A percentile compares a stretch with the other conserved stretches of the same genome.
phyloP scores from a whole-genome alignment of 805 yeast species.

The Clavispora asparagi region DNA sequence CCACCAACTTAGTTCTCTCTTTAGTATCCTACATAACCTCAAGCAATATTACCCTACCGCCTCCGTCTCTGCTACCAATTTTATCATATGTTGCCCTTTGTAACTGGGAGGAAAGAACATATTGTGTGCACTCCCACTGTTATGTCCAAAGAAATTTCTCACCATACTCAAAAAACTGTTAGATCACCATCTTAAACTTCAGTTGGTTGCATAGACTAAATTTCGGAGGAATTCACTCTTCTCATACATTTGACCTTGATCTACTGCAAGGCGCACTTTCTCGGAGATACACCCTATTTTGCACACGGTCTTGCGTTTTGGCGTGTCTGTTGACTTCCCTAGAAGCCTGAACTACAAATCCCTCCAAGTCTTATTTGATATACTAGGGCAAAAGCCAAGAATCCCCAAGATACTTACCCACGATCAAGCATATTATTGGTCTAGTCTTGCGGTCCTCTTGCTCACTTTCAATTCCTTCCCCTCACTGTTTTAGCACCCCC shows the following conservation, averaged over 20 bases:
- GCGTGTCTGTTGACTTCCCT: neutral
- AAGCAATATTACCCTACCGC: neutral
- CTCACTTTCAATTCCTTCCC: neutral
- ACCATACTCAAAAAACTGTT: constrained; percentile 2
- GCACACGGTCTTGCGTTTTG: neutral
- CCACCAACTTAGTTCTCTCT: neutral
- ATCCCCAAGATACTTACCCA: neutral
- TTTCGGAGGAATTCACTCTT: neutral
- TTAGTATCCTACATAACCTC: neutral
- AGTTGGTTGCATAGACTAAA: neutral
- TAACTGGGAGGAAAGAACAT: neutral
- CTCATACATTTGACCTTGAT: neutral
- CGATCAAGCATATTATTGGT: neutral
- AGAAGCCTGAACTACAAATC: neutral
- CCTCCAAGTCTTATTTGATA: neutral
- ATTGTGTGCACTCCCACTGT: constrained; percentile 12
- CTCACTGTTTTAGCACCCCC: neutral
- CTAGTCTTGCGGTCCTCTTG: neutral
- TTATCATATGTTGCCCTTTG: neutral
- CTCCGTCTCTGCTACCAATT: neutral
- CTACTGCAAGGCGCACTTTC: neutral
- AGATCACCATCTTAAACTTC: neutral
- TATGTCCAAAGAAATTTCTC: constrained; percentile 17
- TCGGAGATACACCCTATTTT: neutral
- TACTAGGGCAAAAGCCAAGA: neutral